A percentile compares a stretch with the other conserved stretches of the same genome.
Conservation (phyloP, 169 alveolate genomes). For the Plasmodium vivax region DNA sequence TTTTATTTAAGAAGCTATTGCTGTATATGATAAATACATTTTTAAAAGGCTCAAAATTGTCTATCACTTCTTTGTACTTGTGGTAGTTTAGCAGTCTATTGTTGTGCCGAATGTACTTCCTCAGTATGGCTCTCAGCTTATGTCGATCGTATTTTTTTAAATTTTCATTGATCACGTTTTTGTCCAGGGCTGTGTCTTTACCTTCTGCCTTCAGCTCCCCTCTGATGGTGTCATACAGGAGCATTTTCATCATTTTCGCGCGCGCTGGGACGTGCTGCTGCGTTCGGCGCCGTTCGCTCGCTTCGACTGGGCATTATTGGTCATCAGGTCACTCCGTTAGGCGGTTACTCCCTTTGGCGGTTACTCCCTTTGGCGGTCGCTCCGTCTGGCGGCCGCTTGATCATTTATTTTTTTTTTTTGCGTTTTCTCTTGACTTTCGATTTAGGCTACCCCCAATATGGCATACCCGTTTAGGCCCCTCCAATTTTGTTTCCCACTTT, state of each 20-base stretch:
- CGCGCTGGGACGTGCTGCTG: not conserved
- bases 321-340: not conserved
- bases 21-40: constrained; percentile 43
- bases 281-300: not conserved
- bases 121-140: constrained; percentile 55
- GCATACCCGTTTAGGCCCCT: not conserved
- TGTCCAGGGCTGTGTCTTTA: constrained; percentile 9
- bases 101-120: constrained; percentile 66
- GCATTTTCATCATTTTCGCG: constrained; percentile 13
- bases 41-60: constrained; percentile 62
- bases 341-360: not conserved
- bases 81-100: constrained; percentile 53
- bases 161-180: constrained; percentile 17
- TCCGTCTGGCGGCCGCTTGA: not conserved
- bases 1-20: constrained; percentile 48
- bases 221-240: not conserved
- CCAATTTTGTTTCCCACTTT: too few species aligned
- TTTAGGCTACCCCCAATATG: not conserved
- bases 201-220: constrained; percentile 45
- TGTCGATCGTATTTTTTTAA: constrained; percentile 56
- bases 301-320: not conserved
- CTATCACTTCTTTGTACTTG: constrained; percentile 54
- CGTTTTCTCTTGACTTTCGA: not conserved
- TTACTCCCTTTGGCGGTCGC: not conserved
- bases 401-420: not conserved